Evolutionary conservation across 2,329 filamentous ascomycete species (phyloP), one percentile per base, ranked within the genome.

Genomic region (Esteya vermicola): DNA sequence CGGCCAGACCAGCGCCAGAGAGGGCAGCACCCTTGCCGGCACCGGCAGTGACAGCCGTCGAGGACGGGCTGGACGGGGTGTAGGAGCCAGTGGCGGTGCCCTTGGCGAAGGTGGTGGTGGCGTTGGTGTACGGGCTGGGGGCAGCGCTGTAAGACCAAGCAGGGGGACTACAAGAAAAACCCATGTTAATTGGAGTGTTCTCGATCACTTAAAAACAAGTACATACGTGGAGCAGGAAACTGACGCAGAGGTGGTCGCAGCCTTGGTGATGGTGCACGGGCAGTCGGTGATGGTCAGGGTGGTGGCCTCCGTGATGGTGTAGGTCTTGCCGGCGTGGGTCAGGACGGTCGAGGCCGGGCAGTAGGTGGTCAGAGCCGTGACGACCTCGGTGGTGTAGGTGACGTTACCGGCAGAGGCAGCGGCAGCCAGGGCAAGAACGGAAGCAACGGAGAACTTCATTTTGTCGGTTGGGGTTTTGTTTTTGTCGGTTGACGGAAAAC

Each of bases 281-380:
- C 78, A 81, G 68, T 79, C 66, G 52, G 74, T 74, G 41, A 78
- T 65, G 50, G 68, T 74, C 47, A 75, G 56, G 57, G 75, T 78
- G 57, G 75, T 78, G 56, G 78, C 61, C 71, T 70, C 64, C 48
- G 76, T 76, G 61, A 85, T 65, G 52, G 71, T 79, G 70, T 81
- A 82, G 62, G 78, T 82, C 58, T 70, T 65, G 61, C 61, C 65
- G 56, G 68, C 71, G 63, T 80, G 67, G 54, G 70, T 72, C 60
- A 84, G 61, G 51, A 65, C 59, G 51, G 80, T 84, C 48, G 80
- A 58, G 50, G 55, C 65, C 19, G 81, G 78, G 75, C 81, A 85
- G 74, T 69, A 83, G 56, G 80, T 85, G 62, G 71, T 76, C 65
- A 73, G 73, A 43, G 64, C 60, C 43, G 74, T 76, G 48, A 84